Percentiles rank a stretch among this genome's conserved stretches.
These are phyloP conservation scores for Penstemon newberryi DNA, from an alignment of 257 asterid species.

Conservation along the genomic window DNA sequence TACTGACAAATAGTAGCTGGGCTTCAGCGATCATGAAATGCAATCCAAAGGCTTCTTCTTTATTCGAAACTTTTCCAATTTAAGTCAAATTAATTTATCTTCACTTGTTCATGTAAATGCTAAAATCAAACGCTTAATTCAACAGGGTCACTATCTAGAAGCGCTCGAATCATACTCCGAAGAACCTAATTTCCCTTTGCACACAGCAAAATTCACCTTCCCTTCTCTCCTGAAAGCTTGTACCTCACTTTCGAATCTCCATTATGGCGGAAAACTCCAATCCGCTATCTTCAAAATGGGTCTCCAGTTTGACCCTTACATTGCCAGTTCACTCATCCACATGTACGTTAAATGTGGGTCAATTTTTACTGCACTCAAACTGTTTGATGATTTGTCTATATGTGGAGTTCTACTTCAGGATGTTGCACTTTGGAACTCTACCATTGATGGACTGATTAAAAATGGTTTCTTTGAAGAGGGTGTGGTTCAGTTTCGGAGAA, in stretches of 20 bases:
- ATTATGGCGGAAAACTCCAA: conserved; percentile 59
- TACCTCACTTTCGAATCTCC: conserved; percentile 43
- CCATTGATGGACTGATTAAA: conserved; percentile 66
- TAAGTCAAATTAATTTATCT: conserved; percentile 29
- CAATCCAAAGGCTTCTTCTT: neutral
- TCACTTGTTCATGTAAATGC: conserved; percentile 28
- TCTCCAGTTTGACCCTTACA: conserved; percentile 59
- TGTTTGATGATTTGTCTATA: conserved; percentile 65
- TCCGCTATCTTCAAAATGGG: conserved; percentile 58
- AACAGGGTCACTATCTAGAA: conserved; percentile 46
- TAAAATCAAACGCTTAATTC: conserved; percentile 49
- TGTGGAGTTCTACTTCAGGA: conserved; percentile 44
- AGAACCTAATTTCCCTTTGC: conserved; percentile 38
- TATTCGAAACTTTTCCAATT: conserved; percentile 36
- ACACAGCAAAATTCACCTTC: conserved; percentile 57
- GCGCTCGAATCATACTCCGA: conserved; percentile 55
- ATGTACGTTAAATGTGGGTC: conserved; percentile 67
- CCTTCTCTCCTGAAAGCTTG: conserved; percentile 89
- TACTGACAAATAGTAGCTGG: too few species aligned
- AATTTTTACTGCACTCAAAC: conserved; percentile 46
- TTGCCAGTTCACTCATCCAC: conserved; percentile 63
- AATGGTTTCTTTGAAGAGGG: conserved; percentile 49
- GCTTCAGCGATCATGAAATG: too few species aligned
- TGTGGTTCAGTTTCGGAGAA: conserved; percentile 44
- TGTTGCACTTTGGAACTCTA: conserved; percentile 78